Base-by-base conservation (phyloP, 129 eudicot genomes). In the Chrysanthemum seticuspe region DNA sequence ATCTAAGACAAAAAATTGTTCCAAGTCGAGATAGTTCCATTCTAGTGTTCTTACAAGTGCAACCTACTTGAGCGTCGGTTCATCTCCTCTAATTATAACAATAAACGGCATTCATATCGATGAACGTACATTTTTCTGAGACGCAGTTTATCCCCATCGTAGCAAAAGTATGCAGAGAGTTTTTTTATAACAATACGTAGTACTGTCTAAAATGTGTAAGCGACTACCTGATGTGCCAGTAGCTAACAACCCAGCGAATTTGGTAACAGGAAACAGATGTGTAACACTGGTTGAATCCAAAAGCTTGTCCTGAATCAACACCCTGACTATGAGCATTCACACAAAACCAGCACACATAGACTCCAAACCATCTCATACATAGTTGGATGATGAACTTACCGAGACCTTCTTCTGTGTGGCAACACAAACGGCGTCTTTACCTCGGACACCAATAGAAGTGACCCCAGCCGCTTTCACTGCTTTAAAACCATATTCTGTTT, bases 381-480 rank as follows among this genome's bases (percentile, higher is more conserved):
- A 36, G 36, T 31, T 4, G 36, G 45, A 40, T 40, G 45, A 6
- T 7, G 16, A 8, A 85, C 97, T 62, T 73, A 94, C 97, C 62
- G 97, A 96, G 25, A 94, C 97, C 78, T 94, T 94, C 97, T 94
- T 94, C 88, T 90, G 98, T 21, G 98, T 88, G 16, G 88, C 98
- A 68, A 94, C 98, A 55, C 98, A 94, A 1, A 94, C 98, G 0
- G 96, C 90, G 45, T 94, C 98, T 67, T 87, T 86, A 50, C 98
- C 98, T 5, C 98, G 88, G 25, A 93, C 98, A 44, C 96, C 98
- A 31, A 89, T 93, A 47, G 98, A 93, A 5, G 98, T 93, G 2
- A 87, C 83, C 25, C 98, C 98, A 44, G 92, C 87, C 16, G 98
- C 88, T 70, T 93, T 93, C 13, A 93, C 98, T 16, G 98, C 98